Evolutionary conservation across 2,329 filamentous ascomycete species (phyloP).

Genomic region (Colletotrichum tabaci): DNA sequence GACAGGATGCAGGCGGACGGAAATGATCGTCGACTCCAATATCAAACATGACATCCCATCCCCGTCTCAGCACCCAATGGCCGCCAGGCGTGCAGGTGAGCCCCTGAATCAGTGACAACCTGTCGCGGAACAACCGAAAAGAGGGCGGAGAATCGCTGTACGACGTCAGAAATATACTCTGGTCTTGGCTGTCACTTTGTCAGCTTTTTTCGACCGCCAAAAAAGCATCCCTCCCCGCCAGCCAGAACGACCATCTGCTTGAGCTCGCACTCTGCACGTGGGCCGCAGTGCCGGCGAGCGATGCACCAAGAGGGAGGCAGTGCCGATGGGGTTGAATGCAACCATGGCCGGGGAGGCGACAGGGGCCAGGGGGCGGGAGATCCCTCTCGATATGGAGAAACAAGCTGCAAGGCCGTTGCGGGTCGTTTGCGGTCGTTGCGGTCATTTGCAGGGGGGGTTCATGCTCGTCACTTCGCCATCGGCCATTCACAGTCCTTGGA

Average conservation of each 20-base stretch:
- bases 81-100: neutral
- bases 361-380: conserved; percentile 13
- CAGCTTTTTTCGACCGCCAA: too few relatives aligned
- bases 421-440: too few relatives aligned
- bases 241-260: conserved; percentile 2
- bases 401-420: neutral
- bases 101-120: conserved; percentile 8
- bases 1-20: neutral
- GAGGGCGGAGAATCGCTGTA: neutral
- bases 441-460: neutral
- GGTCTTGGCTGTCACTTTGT: too few relatives aligned
- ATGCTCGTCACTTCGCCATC: conserved; percentile 12
- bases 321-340: conserved; percentile 25
- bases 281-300: conserved; percentile 1
- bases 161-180: neutral
- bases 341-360: conserved; percentile 21
- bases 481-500: neutral
- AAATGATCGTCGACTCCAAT: neutral
- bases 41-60: conserved; percentile 12
- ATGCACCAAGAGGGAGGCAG: conserved; percentile 26
- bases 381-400: neutral
- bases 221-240: neutral
- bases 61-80: conserved; percentile 15
- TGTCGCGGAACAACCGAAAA: neutral
- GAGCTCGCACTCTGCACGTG: conserved; percentile 24